Evolutionary conservation across 2,329 filamentous ascomycete genomes (phyloP).

Genomic region (Fusarium hostae): DNA sequence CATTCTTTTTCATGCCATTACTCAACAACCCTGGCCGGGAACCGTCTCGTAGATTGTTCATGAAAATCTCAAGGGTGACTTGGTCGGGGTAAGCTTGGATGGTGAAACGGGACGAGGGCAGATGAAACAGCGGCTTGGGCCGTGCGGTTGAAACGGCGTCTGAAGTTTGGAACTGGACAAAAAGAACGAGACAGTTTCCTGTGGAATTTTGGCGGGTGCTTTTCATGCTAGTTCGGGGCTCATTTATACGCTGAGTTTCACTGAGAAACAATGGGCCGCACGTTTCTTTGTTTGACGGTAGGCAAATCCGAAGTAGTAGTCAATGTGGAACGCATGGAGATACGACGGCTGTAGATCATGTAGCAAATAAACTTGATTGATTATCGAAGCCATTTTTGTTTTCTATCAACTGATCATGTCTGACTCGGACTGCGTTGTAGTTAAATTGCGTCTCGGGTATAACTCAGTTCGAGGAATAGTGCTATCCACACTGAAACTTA

Average conservation of each 20-base stretch:
- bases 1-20: background rate
- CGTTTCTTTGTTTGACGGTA: slow-evolving; percentile 10
- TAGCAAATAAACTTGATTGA: background rate
- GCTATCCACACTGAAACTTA: slow-evolving; percentile 1
- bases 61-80: background rate
- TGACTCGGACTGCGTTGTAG: background rate
- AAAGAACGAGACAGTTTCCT: background rate
- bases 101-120: slow-evolving; percentile 25
- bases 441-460: slow-evolving; percentile 16
- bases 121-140: slow-evolving; percentile 25
- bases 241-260: slow-evolving; percentile 15
- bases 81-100: slow-evolving; percentile 2
- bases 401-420: background rate
- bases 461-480: slow-evolving; percentile 4
- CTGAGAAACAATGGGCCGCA: background rate
- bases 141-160: slow-evolving; percentile 22
- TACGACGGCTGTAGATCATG: background rate
- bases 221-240: background rate
- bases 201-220: background rate
- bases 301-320: slow-evolving; percentile 12
- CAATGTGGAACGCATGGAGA: background rate
- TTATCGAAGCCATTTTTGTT: background rate
- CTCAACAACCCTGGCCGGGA: background rate
- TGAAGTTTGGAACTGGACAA: background rate
- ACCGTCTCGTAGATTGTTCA: slow-evolving; percentile 1